Conservation (phyloP, 768 basidiomycete genomes). For the Kwoniella sp. region DNA sequence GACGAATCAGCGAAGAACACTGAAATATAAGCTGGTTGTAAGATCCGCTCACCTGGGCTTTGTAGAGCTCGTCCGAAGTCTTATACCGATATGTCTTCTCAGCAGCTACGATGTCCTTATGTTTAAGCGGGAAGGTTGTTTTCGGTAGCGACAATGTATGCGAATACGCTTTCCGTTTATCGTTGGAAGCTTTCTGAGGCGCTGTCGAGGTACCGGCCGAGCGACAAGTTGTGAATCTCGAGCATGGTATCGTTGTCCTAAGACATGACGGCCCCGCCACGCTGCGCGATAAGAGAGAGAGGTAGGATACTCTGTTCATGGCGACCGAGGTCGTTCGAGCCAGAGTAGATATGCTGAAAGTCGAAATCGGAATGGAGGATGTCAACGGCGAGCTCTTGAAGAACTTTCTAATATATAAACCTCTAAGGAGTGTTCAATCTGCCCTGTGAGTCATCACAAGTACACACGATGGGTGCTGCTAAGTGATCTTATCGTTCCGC, state of each 20-base stretch:
- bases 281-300: background rate
- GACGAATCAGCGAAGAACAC: no score
- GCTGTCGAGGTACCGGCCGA: constrained; percentile 13
- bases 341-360: background rate
- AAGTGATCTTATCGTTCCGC: no score
- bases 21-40: no score
- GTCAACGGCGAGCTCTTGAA: no score
- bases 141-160: constrained; percentile 77
- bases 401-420: no score
- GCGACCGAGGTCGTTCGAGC: background rate
- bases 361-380: background rate
- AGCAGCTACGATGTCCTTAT: constrained; percentile 64
- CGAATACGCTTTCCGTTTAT: constrained; percentile 57
- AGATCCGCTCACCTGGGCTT: constrained; percentile 58
- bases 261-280: background rate
- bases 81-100: constrained; percentile 65
- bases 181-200: background rate
- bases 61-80: constrained; percentile 75
- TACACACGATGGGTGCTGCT: no score
- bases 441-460: no score
- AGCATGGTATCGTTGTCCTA: background rate
- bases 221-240: background rate
- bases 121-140: constrained; percentile 74
- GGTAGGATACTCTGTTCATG: background rate
- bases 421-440: no score